These are phyloP conservation scores for Saccharomycopsis fodiens DNA, from an alignment of 805 yeast genomes.

Conservation along the genomic window DNA sequence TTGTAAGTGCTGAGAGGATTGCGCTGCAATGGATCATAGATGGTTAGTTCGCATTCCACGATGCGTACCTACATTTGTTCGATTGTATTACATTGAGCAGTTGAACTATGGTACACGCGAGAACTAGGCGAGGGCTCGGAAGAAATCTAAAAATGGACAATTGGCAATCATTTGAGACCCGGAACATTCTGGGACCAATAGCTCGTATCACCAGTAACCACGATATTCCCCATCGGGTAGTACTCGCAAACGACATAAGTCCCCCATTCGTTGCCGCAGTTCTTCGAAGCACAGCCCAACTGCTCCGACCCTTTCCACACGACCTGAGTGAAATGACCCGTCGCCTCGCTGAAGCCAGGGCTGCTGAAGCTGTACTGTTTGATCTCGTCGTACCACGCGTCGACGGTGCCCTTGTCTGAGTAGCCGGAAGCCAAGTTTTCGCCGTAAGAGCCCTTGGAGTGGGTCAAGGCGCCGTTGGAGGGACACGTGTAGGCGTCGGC, in stretches of 20 bases:
- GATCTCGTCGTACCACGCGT: conserved; percentile 68
- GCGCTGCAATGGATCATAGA: too few species aligned
- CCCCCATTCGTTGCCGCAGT: conserved; percentile 41
- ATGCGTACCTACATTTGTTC: too few species aligned
- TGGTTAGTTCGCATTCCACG: too few species aligned
- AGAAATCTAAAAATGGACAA: background rate
- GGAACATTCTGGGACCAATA: conserved; percentile 39
- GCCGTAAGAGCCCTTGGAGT: conserved; percentile 63
- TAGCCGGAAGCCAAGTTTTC: conserved; percentile 72
- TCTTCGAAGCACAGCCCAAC: conserved; percentile 59
- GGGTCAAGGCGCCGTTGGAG: conserved; percentile 43
- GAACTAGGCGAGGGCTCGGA: background rate
- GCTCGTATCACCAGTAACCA: conserved; percentile 30
- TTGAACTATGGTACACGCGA: conserved; percentile 1
- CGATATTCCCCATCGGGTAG: conserved; percentile 45
- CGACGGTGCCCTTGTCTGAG: conserved; percentile 40
- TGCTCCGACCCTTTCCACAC: conserved; percentile 57
- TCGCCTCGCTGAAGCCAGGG: conserved; percentile 42
- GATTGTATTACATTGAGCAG: too few species aligned
- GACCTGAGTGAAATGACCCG: conserved; percentile 73
- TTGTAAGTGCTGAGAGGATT: too few species aligned
- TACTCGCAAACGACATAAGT: conserved; percentile 70
- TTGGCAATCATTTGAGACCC: conserved; percentile 25
- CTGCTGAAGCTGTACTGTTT: conserved; percentile 41
- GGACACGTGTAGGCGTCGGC: conserved; percentile 35